Conservation (phyloP, 2,329 filamentous ascomycete genomes). For the Cladorrhinum sp. region DNA sequence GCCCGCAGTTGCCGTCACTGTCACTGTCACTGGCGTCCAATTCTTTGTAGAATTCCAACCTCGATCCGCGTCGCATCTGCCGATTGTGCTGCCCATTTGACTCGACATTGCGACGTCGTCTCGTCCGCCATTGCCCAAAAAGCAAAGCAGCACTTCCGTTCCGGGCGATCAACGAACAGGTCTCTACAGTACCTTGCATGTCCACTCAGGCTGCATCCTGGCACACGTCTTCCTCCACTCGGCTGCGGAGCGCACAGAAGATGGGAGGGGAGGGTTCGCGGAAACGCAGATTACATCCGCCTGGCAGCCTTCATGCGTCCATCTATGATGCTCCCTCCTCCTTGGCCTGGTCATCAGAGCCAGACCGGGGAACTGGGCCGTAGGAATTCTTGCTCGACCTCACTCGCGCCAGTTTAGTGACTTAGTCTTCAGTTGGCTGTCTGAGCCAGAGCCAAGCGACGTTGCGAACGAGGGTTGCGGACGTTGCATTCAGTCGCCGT, state of each 20-base stretch:
- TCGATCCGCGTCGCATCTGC: not conserved
- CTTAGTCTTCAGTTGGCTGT: not conserved
- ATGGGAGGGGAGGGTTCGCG: not conserved
- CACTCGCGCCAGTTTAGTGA: too few relatives aligned
- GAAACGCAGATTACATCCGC: conserved; percentile 1
- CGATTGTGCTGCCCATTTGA: not conserved
- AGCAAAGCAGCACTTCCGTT: not conserved
- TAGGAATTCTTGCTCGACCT: not conserved
- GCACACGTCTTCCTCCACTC: not conserved
- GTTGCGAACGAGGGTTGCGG: not conserved
- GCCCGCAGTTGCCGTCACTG: not conserved
- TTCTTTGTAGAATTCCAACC: not conserved
- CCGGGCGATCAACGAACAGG: not conserved
- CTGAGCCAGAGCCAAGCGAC: conserved; percentile 4
- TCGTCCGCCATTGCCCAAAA: not conserved
- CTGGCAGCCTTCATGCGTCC: not conserved
- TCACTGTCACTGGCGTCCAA: not conserved
- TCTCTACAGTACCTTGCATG: not conserved
- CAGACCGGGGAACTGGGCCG: conserved; percentile 8
- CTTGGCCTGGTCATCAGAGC: not conserved
- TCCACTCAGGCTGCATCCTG: too few relatives aligned
- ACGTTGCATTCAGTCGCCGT: conserved; percentile 9
- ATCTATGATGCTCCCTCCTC: not conserved
- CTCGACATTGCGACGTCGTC: conserved; percentile 4
- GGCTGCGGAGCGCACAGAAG: not conserved